Percentiles rank a stretch among this genome's conserved stretches.
Evolutionary conservation across 2,329 filamentous ascomycete species (phyloP).

Genomic region (Penicillium sp.): DNA sequence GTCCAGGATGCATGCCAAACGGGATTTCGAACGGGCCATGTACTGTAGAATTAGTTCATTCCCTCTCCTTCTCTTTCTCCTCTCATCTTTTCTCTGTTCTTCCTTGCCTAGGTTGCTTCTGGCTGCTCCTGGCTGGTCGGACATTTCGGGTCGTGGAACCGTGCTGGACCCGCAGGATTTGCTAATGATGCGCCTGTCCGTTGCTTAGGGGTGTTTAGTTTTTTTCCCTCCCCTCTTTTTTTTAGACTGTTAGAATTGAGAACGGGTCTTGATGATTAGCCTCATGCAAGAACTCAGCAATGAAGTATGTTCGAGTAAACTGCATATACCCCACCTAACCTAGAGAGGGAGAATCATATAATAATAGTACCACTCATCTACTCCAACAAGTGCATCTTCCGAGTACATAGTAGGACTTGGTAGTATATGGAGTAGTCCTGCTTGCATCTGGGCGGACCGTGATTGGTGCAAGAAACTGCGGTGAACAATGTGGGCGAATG

Average conservation of each 20-base stretch:
- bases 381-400: no score
- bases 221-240: slow-evolving; percentile 9
- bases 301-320: no score
- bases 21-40: no score
- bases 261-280: no score
- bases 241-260: not conserved
- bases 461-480: slow-evolving; percentile 35
- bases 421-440: no score
- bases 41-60: not conserved
- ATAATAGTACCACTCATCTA: no score
- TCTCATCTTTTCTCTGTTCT: not conserved
- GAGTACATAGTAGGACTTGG: no score
- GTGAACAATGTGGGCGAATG: slow-evolving; percentile 38
- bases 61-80: not conserved
- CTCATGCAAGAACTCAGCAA: no score
- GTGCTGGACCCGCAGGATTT: slow-evolving; percentile 19
- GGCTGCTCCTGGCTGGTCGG: not conserved
- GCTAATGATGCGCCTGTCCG: slow-evolving; percentile 13
- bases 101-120: no score
- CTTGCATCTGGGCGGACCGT: slow-evolving; percentile 4
- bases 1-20: no score
- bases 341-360: no score
- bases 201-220: slow-evolving; percentile 8
- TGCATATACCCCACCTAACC: no score
- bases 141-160: not conserved